Percentiles rank a stretch among this genome's conserved stretches.
phyloP scores from a whole-genome alignment of 1,139 yeast genomes.

The Lodderomyces pseudojiufengensis region DNA sequence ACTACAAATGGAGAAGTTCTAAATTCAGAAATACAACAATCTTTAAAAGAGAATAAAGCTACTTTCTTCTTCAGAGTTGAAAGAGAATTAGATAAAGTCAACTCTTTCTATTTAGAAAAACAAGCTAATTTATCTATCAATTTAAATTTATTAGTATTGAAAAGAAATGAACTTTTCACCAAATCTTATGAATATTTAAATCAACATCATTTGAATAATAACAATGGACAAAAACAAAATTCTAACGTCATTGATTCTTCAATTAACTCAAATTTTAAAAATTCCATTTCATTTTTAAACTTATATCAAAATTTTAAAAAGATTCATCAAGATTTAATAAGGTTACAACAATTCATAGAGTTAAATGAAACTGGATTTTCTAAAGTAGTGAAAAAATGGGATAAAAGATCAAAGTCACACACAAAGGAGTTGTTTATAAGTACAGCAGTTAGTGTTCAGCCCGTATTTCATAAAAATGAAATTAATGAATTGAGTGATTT shows the following conservation, averaged over 20 bases:
- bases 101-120: slow-evolving; percentile 81
- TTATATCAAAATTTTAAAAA: slow-evolving; percentile 86
- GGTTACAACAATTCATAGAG: slow-evolving; percentile 89
- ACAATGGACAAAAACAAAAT: slow-evolving; percentile 1
- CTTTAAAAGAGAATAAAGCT: slow-evolving; percentile 86
- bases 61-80: slow-evolving; percentile 90
- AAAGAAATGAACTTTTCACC: slow-evolving; percentile 57
- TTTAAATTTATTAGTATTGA: slow-evolving; percentile 69
- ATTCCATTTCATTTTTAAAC: slow-evolving; percentile 43
- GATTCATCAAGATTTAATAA: slow-evolving; percentile 80
- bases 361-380: slow-evolving; percentile 93
- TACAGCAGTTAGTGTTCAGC: slow-evolving; percentile 94
- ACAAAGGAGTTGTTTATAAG: slow-evolving; percentile 88
- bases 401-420: slow-evolving; percentile 89
- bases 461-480: slow-evolving; percentile 88
- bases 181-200: slow-evolving; percentile 31
- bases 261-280: slow-evolving; percentile 30
- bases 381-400: slow-evolving; percentile 96
- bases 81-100: slow-evolving; percentile 92
- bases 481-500: slow-evolving; percentile 81
- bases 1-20: slow-evolving; percentile 14
- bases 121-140: slow-evolving; percentile 82
- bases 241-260: slow-evolving; percentile 11
- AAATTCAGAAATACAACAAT: slow-evolving; percentile 45
- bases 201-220: slow-evolving; percentile 20